Evolutionary conservation across 2,329 filamentous ascomycete genomes (phyloP), one percentile per base, ranked within the genome.

Genomic region (Fusarium keratoplasticum): DNA sequence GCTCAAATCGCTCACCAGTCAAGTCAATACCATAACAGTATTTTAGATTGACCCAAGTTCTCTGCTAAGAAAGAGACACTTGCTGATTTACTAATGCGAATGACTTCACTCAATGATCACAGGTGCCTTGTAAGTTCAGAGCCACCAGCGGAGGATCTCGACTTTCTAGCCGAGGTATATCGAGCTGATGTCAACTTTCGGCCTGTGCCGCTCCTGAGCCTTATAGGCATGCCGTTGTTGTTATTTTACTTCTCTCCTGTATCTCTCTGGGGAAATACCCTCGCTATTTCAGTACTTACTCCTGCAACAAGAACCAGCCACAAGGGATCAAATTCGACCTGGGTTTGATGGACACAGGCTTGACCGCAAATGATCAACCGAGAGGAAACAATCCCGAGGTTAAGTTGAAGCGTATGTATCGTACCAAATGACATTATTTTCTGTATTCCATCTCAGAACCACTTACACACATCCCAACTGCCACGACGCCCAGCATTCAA

Each of bases 201-300:
- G 22, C 5, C 14, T 18, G 5, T 18, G 9, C 25, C 25, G 3
- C 25, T 29, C 44, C 25, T 50, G 5, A 11, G 25, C 9, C 44
- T 27, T 16, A 5, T 0, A 10, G 16, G 1, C 8, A 2, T 44
- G 4, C 1, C 13, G 25, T 16, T 2, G 6, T 25, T 25, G 2
- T 2, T 44, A 16, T 5, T 25, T 25, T 13, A 5, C n/a, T 16
- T 25, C 7, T 9, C 7, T 44, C 4, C 5, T 8, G 4, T 25
- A 9, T 44, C 40, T 25, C 20, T 44, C 40, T 14, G 8, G 13
- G 7, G 40, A 16, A 2, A 44, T 44, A 4, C 20, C 6, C 3
- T 44, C 20, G 5, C 40, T 25, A 22, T 7, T 14, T 22, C 20
- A 7, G 13, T 25, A 8, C 2, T 44, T 44, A 14, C 13, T 14